Evolutionary conservation across 2,329 filamentous ascomycete species (phyloP), one percentile per base, ranked within the genome.

Genomic region (Colletotrichum siamense): DNA sequence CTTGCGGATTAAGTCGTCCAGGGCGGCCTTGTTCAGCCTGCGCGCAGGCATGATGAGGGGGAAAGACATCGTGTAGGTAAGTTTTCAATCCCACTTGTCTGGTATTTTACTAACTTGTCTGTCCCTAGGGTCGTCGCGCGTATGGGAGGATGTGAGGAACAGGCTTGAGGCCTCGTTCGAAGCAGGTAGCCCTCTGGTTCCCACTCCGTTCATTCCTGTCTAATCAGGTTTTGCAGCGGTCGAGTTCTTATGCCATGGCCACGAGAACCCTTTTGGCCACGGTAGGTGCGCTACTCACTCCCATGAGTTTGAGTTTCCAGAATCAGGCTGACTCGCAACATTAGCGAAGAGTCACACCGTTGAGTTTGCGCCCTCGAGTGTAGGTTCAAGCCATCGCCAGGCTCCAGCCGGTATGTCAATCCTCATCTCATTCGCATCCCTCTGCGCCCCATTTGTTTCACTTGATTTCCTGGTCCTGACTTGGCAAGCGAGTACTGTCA

Each of bases 1-100:
- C 36, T 44, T 16, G 1, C 36, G 36, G 36, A 44, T n/a, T 5
- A 44, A 4, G 36, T 44, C 36, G 36, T 44, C 36, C 8, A 44
- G 16, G 0, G 2, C 36, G 1, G 36, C 36, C 1, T 44, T 44
- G 39, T 5, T 44, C 36, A 3, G 16, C 36, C 2, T 44, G 36
- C 36, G 36, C 16, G 36, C 2, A 16, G 13, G 2, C 0, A 36
- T 8, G 3, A 36, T 5, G 36, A 44, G 16, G 5, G 16, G 36
- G 36, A 44, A 44, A 0, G 16, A 18, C 36, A 44, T 44, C 39
- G 8, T 44, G 39, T n/a, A n/a, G 0, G 39, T 44, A 44, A n/a
- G 18, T n/a, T 44, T 39, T 44, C 8, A 44, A n/a, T 1, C 39
- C 16, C 4, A 44, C 5, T 0, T 18, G 0, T n/a, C 39, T 44